phyloP scores from a whole-genome alignment of 2,329 filamentous ascomycete species.

The Claviceps spartinae region DNA sequence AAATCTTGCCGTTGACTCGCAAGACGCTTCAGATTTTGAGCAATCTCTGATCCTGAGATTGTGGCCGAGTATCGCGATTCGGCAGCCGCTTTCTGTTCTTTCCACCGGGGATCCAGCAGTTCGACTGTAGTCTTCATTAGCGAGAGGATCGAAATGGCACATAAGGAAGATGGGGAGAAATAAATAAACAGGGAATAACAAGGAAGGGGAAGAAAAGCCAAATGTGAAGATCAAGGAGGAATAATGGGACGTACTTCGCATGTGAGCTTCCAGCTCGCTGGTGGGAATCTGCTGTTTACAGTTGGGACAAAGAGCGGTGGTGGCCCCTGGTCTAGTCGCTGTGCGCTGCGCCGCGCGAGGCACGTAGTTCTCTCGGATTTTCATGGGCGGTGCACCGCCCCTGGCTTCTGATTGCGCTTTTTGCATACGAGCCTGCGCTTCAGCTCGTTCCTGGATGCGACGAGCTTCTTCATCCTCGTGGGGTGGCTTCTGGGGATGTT shows the following conservation, averaged over 20 bases:
- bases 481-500: slow-evolving; percentile 22
- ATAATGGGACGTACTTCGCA: slow-evolving; percentile 51
- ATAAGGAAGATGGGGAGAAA: not conserved
- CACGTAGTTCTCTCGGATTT: slow-evolving; percentile 87
- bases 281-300: slow-evolving; percentile 83
- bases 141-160: not conserved
- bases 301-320: slow-evolving; percentile 75
- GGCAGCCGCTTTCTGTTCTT: slow-evolving; percentile 83
- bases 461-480: slow-evolving; percentile 50
- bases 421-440: slow-evolving; percentile 50
- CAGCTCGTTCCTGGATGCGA: slow-evolving; percentile 48
- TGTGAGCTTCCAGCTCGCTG: slow-evolving; percentile 79
- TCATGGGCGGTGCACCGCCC: slow-evolving; percentile 57
- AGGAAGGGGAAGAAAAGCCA: not conserved
- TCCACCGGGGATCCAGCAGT: slow-evolving; percentile 85
- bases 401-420: slow-evolving; percentile 69
- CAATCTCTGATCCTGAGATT: slow-evolving; percentile 72
- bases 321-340: slow-evolving; percentile 48
- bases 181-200: not conserved
- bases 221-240: not conserved
- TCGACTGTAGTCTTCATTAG: slow-evolving; percentile 46
- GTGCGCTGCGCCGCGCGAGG: slow-evolving; percentile 65
- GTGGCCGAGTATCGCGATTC: slow-evolving; percentile 78
- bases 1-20: slow-evolving; percentile 79
- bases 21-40: slow-evolving; percentile 88